These are phyloP conservation scores for Obelidium mucronatum DNA, from an alignment of 192 early-diverging fungal genomes.

Conservation along the genomic window DNA sequence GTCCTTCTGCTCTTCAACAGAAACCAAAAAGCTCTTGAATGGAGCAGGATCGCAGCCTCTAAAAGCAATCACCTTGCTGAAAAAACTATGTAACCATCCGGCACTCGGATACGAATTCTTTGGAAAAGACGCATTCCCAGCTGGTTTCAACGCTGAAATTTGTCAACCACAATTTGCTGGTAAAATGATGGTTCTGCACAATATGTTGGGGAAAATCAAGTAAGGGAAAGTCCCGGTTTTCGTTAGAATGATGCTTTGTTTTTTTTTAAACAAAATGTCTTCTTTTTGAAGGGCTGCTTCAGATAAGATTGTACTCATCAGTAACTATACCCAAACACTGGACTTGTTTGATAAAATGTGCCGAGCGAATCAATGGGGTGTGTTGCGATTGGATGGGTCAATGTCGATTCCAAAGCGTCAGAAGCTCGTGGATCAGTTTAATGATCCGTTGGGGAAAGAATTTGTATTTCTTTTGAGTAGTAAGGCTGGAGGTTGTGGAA, in stretches of 20 bases:
- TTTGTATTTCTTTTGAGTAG: conserved; percentile 97
- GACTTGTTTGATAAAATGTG: conserved; percentile 95
- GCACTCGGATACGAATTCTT: conserved; percentile 67
- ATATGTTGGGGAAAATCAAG: conserved; percentile 59
- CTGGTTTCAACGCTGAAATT: conserved; percentile 40
- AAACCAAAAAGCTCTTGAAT: conserved; percentile 69
- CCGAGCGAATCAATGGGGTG: conserved; percentile 70
- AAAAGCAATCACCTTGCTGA: conserved; percentile 88
- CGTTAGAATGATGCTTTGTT: conserved; percentile 33
- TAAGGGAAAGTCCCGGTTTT: background rate
- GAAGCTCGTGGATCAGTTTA: conserved; percentile 96
- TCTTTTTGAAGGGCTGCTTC: conserved; percentile 56
- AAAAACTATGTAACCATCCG: conserved; percentile 98
- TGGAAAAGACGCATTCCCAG: conserved; percentile 36
- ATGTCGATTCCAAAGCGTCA: conserved; percentile 93
- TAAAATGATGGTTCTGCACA: conserved; percentile 76
- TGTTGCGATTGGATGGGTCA: conserved; percentile 88
- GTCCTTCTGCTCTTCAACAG: conserved; percentile 73
- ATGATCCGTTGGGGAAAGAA: conserved; percentile 83
- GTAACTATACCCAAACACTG: conserved; percentile 98
- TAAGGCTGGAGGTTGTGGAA: conserved; percentile 98
- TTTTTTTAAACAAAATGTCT: conserved; percentile 80
- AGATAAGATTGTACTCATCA: conserved; percentile 98
- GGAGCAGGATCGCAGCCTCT: conserved; percentile 85
- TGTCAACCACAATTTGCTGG: conserved; percentile 79